Base-by-base conservation (phyloP, 306 rosid genomes). In the Dryas octopetala region DNA sequence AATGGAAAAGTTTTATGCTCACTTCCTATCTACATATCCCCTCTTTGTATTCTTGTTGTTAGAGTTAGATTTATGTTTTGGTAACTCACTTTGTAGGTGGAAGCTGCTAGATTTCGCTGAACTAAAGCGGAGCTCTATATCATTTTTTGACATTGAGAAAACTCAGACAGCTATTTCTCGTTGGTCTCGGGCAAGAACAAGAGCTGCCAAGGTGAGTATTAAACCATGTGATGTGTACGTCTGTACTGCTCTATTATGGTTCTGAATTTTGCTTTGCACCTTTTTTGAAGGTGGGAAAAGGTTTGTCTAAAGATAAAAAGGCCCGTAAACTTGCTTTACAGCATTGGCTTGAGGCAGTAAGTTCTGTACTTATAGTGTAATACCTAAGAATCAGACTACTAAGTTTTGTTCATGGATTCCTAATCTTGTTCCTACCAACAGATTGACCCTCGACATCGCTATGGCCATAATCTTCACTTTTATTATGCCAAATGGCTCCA, bases 401-500 rank as follows among this genome's bases (percentile, higher is more conserved):
- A 6, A 70, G 50, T 64, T 80, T 78, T 68, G 71, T 67, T 74
- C 69, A 53, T 66, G 57, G 57, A n/a, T n/a, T 67, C 65, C 50
- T 59, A 68, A 11, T 53, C 63, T 46, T 65, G 59, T 62, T 74
- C 73, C 64, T 67, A 16, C 19, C 68, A 73, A 80, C 86, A 93
- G 98, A 93, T 93, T 40, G 98, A 93, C 82, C 98, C 98, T 48
- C 83, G 98, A n/a, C 98, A 93, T 80, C 98, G 97, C 23, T 93
- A 93, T 48, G 97, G 97, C 23, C 98, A 93, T 53, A 93, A 93
- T 71, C 97, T 93, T 84, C 98, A 93, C 72, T 91, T 91, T 75
- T 93, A 91, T 70, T 93, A 93, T 48, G 86, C 83, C 38, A 76
- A 78, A 62, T 93, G 97, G 98, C 93, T 93, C 40, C 96, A 86